Conservation (phyloP, 2,329 filamentous ascomycete species). For the Aspergillus uvarum region DNA sequence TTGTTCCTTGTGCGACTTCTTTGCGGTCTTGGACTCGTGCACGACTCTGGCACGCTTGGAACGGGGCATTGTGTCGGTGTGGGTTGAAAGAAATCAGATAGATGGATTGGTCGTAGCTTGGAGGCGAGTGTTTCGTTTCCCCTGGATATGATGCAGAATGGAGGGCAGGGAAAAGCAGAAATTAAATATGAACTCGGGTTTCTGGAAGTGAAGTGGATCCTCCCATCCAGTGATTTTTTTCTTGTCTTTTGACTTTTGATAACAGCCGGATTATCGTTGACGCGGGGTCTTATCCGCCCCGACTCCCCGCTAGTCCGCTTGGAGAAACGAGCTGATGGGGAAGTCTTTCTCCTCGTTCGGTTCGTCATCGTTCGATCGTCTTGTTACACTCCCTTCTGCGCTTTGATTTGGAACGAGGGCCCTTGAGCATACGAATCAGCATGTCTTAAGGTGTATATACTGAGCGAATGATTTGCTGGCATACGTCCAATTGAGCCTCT, state of each 20-base stretch:
- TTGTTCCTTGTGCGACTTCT: constrained; percentile 87
- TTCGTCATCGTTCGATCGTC: background rate
- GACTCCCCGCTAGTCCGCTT: constrained; percentile 28
- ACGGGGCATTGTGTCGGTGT: constrained; percentile 73
- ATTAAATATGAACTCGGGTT: constrained; percentile 20
- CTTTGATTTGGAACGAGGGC: background rate
- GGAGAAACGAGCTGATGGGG: constrained; percentile 33
- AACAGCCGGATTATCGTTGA: constrained; percentile 40
- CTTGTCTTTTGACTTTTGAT: constrained; percentile 36
- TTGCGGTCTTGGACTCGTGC: constrained; percentile 85
- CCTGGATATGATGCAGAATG: too few relatives aligned
- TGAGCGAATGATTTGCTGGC: background rate
- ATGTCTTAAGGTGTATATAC: background rate
- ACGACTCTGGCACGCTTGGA: constrained; percentile 90
- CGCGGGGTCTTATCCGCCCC: constrained; percentile 38
- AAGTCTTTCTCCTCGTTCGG: constrained; percentile 1
- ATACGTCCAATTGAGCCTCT: background rate
- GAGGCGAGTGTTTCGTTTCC: too few relatives aligned
- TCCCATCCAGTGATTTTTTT: constrained; percentile 26
- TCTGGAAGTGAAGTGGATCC: constrained; percentile 11
- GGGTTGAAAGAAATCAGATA: constrained; percentile 5
- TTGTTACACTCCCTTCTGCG: background rate
- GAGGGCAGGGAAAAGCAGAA: background rate
- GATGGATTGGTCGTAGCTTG: too few relatives aligned
- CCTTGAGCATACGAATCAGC: background rate